Evolutionary conservation across 768 basidiomycete genomes (phyloP), one percentile per base, ranked within the genome.

Genomic region (Megacollybia marginata): DNA sequence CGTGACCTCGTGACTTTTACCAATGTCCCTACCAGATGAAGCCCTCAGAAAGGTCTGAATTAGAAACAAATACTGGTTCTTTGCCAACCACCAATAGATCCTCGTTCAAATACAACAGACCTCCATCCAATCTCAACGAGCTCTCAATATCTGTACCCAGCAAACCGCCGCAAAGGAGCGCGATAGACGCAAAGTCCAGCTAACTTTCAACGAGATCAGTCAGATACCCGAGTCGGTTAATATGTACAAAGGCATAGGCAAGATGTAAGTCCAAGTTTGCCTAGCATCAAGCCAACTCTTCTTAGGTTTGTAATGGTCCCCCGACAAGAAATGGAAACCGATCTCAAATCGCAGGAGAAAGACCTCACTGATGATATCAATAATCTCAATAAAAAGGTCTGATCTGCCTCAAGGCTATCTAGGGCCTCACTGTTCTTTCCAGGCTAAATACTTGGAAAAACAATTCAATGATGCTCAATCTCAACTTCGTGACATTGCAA

Each of bases 221-320:
- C 70, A 74, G 33, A 78, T 93, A 46, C 74, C 81, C 55, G 79
- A 79, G 23, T 76, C 86, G 52, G 83, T 88, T 11, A 90, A 86
- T 59, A 69, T 96, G 58, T 97, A 94, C 70, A 92, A 88, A 60
- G 94, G 94, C 44, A 89, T 97, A 42, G 94, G 94, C 32, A 97
- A 97, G 69, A 95, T 95, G 94, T 94, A 80, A 23, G 42, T 47
- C 28, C 28, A 44, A n/a, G 33, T 31, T 33, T 18, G 31, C 9
- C 19, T 33, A 13, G 19, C 11, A 31, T 33, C 46, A 23, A 32
- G 18, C 20, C 36, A 15, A 42, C 46, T 46, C 51, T 45, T 42
- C 49, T 5, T 53, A 96, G 93, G 91, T 97, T 97, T 65, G 79
- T 97, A 78, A 79, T 83, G 71, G 82, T 89, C 5, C 90, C 91